Evolutionary conservation across 1,284 basidiomycete species (phyloP).

Genomic region (Ganoderma multipileum): DNA sequence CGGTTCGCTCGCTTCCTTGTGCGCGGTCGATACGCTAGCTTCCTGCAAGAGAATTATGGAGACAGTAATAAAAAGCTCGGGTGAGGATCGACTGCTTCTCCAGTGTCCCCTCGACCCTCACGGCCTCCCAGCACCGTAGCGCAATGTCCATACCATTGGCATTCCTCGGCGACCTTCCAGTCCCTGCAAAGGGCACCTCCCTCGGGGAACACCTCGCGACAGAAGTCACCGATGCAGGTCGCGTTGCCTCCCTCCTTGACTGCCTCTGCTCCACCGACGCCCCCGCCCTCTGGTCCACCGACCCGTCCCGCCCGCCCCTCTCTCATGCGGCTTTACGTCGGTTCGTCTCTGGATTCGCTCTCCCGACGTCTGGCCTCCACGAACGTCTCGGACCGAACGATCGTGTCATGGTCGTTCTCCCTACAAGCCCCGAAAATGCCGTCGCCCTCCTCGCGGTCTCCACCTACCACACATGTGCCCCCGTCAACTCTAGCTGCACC

Average conservation of each 20-base stretch:
- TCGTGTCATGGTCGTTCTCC: conserved; percentile 30
- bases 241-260: conserved; percentile 27
- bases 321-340: conserved; percentile 26
- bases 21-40: not conserved
- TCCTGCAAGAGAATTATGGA: not conserved
- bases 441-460: conserved; percentile 30
- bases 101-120: conserved; percentile 17
- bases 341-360: conserved; percentile 25
- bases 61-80: not conserved
- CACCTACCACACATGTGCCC: conserved; percentile 29
- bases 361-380: conserved; percentile 29
- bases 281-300: conserved; percentile 29
- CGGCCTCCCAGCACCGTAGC: conserved; percentile 11
- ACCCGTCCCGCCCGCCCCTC: conserved; percentile 22
- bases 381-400: conserved; percentile 24
- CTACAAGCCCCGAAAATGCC: conserved; percentile 31
- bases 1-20: conserved; percentile 12
- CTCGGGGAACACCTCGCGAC: conserved; percentile 29
- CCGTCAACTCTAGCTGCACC: conserved; percentile 30
- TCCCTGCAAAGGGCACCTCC: conserved; percentile 18
- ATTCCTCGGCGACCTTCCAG: conserved; percentile 26
- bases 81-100: not conserved
- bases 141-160: conserved; percentile 30
- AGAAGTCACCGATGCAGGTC: conserved; percentile 27
- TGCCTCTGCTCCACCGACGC: conserved; percentile 25